phyloP scores from a whole-genome alignment of 1,139 yeast genomes.

The Saccharomycopsis hybrid region DNA sequence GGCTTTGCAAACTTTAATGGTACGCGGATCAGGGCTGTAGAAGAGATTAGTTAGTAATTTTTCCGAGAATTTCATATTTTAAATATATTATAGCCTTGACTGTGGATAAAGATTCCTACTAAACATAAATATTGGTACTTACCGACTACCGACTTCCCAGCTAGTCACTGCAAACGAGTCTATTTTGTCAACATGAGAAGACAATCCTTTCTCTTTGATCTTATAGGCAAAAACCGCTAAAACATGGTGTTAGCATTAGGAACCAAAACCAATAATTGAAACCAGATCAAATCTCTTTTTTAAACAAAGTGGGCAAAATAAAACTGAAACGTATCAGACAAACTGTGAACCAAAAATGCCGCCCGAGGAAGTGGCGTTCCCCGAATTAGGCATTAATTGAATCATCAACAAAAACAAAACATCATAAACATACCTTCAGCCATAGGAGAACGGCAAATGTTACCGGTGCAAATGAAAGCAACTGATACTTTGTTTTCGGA shows the following conservation, averaged over 20 bases:
- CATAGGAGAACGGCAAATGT: slow-evolving; percentile 97
- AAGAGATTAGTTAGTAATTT: no score
- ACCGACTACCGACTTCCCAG: slow-evolving; percentile 60
- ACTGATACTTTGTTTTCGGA: slow-evolving; percentile 31
- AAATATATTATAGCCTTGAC: no score
- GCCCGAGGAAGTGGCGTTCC: no score
- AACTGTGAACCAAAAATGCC: no score
- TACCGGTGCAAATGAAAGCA: slow-evolving; percentile 89
- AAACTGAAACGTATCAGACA: no score
- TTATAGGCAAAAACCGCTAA: slow-evolving; percentile 67
- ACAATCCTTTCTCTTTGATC: slow-evolving; percentile 44
- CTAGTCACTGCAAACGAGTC: slow-evolving; percentile 90
- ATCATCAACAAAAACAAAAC: no score
- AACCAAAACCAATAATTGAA: no score
- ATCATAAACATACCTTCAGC: slow-evolving; percentile 47
- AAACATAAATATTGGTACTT: background rate
- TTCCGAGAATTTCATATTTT: no score
- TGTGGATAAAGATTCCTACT: no score
- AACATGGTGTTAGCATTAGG: background rate
- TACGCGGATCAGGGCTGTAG: slow-evolving; percentile 61
- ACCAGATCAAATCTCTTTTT: no score
- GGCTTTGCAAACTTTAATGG: slow-evolving; percentile 58
- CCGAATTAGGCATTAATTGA: no score
- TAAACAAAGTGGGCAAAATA: no score
- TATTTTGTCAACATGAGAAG: slow-evolving; percentile 41